Base-by-base conservation (phyloP, 1,284 basidiomycete species). In the Bjerkandera adusta region DNA sequence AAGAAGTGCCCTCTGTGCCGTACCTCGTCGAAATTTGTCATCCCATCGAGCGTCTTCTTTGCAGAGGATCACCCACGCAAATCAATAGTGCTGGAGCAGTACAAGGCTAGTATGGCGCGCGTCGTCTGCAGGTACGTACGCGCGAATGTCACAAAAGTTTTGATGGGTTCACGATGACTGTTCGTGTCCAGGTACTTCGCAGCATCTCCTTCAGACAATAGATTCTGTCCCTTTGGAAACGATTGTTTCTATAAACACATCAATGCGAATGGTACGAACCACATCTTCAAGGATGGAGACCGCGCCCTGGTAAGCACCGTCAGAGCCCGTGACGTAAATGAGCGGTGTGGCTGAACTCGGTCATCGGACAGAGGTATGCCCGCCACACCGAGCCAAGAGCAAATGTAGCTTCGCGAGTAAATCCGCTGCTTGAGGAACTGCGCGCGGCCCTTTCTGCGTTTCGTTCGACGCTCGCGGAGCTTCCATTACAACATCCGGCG, bases 1-100 rank as follows among this genome's bases (percentile, higher is more conserved):
- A 89, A 89, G 69, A 79, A 75, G 40, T 89, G 87, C 58, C 86
- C 87, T 0, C 79, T 86, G 67, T 89, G 87, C 57, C 80, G 85
- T 27, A 62, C 70, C 6, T 53, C 70, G 3, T 85, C 85, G 29
- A 72, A 70, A 41, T 87, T 83, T 51, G 76, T 88, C 30, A 81
- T 76, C 4, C 87, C 86, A 0, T 87, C 85, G 3, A 82, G 80
- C 24, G 67, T 71, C 33, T 89, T 83, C 62, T 83, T 73, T 58
- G 69, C 72, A 5, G 70, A 76, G 4, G 76, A 69, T 3, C 68
- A 79, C 49, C 63, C 72, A 5, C 70, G 70, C 46, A 89, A 86
- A 60, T 61, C 64, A 20, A 68, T 62, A 26, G 67, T 68, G 1
- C 70, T 83, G 2, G 68, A 76, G 29, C 66, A 69, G 22, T 89